Conservation (phyloP, 495 filamentous ascomycete species). For the Neurospora sp. region DNA sequence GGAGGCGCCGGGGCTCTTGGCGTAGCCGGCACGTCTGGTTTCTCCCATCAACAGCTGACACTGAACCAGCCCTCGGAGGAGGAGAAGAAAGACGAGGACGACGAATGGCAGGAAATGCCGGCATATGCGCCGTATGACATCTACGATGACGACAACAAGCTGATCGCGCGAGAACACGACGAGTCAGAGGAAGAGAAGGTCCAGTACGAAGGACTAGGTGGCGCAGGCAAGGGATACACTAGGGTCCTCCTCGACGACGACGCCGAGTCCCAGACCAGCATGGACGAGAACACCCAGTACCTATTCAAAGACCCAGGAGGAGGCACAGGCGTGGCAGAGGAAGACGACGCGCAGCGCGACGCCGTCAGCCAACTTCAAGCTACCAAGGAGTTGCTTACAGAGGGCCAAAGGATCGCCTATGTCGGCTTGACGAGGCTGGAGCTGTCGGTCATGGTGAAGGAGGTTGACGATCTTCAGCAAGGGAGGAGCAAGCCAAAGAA, state of each 20-base stretch:
- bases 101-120: conserved; percentile 87
- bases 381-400: conserved; percentile 90
- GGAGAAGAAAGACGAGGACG: conserved; percentile 43
- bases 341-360: conserved; percentile 76
- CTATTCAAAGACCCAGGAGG: conserved; percentile 63
- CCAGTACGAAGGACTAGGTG: conserved; percentile 65
- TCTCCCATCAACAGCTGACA: conserved; percentile 80
- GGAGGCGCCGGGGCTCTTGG: not conserved
- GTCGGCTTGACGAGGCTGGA: conserved; percentile 78
- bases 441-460: conserved; percentile 64
- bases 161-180: conserved; percentile 68
- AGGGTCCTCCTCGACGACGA: conserved; percentile 90
- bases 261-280: conserved; percentile 80
- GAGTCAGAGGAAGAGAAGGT: conserved; percentile 64
- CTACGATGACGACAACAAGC: conserved; percentile 85
- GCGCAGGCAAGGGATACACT: conserved; percentile 91
- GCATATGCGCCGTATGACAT: conserved; percentile 84
- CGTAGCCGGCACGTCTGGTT: conserved; percentile 54
- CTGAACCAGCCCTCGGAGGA: conserved; percentile 38
- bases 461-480: conserved; percentile 47
- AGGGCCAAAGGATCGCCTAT: conserved; percentile 93
- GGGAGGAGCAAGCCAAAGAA: conserved; percentile 51
- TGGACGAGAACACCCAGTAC: conserved; percentile 97
- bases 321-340: conserved; percentile 48
- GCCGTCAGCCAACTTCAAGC: conserved; percentile 84